A percentile compares a stretch with the other conserved stretches of the same genome.
Conservation (phyloP, 2,329 filamentous ascomycete species). For the Pseudogymnoascus sp. region DNA sequence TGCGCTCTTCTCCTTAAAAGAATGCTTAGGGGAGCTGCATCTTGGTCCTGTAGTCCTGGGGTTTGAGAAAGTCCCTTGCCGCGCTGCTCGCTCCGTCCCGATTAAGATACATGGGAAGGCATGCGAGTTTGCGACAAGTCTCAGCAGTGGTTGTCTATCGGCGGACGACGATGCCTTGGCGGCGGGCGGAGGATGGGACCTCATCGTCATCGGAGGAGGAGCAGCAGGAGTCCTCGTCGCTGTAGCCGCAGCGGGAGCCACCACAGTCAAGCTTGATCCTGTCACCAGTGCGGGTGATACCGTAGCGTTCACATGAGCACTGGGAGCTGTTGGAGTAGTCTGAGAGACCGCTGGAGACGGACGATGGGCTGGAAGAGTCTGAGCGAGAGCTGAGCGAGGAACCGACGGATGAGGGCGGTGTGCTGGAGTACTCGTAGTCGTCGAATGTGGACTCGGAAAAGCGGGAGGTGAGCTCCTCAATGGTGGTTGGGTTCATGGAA, state of each 20-base stretch:
- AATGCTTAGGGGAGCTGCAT: conserved; percentile 8
- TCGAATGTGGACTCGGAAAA: conserved; percentile 56
- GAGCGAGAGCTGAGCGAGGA: conserved; percentile 65
- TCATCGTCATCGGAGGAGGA: conserved; percentile 60
- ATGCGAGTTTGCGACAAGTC: conserved; percentile 5
- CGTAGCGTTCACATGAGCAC: conserved; percentile 94
- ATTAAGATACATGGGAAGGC: neutral
- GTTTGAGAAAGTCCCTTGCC: conserved; percentile 5
- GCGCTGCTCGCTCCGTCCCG: conserved; percentile 10
- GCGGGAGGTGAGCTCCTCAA: conserved; percentile 72
- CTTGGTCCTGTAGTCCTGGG: conserved; percentile 4
- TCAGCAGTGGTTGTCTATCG: conserved; percentile 19
- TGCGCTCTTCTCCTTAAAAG: conserved; percentile 16
- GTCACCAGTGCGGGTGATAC: conserved; percentile 87
- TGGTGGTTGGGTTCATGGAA: conserved; percentile 48
- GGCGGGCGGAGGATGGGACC: conserved; percentile 46
- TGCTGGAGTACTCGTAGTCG: conserved; percentile 47
- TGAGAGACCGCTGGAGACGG: conserved; percentile 49
- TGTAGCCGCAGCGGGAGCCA: conserved; percentile 77
- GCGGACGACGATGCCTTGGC: conserved; percentile 54
- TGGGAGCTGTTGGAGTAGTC: conserved; percentile 69
- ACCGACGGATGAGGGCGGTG: conserved; percentile 59
- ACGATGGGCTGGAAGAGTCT: conserved; percentile 66
- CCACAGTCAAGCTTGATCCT: conserved; percentile 95
- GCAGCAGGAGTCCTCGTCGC: conserved; percentile 60